A percentile compares a stretch with the other conserved stretches of the same genome.
Evolutionary conservation across 305 asterid species (phyloP).

Genomic region (Stenogyne calaminthoides): DNA sequence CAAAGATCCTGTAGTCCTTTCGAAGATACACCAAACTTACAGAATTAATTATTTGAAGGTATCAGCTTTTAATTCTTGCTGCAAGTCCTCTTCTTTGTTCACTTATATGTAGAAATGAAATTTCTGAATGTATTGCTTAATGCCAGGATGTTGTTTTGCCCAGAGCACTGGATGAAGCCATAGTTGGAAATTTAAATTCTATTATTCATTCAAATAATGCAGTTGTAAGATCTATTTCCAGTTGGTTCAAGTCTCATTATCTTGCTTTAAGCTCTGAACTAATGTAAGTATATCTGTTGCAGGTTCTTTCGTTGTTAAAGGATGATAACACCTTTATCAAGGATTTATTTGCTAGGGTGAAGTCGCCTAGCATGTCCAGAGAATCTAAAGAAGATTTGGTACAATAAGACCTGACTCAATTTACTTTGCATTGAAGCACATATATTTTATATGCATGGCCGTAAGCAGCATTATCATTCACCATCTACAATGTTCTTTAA

Average conservation of each 20-base stretch:
- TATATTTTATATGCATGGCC: conserved; percentile 15
- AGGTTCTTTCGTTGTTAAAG: conserved; percentile 89
- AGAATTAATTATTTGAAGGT: conserved; percentile 95
- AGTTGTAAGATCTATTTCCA: conserved; percentile 55
- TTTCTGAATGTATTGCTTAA: conserved; percentile 36
- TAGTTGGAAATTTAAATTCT: conserved; percentile 70
- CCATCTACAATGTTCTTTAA: not conserved
- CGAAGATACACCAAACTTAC: conserved; percentile 96
- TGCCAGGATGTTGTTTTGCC: conserved; percentile 93
- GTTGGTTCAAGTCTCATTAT: conserved; percentile 24
- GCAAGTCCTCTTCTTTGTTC: conserved; percentile 13
- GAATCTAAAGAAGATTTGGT: conserved; percentile 89
- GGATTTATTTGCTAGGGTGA: conserved; percentile 85
- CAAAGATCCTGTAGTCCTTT: conserved; percentile 72
- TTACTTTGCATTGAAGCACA: conserved; percentile 8
- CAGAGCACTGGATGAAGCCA: conserved; percentile 74
- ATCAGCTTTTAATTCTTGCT: conserved; percentile 23
- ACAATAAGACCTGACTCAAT: conserved; percentile 20
- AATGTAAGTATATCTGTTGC: conserved; percentile 34
- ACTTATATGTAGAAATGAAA: conserved; percentile 19
- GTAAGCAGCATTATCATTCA: conserved; percentile 3
- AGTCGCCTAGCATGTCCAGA: conserved; percentile 57
- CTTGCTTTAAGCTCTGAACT: conserved; percentile 21
- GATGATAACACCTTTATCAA: conserved; percentile 82
- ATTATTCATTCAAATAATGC: conserved; percentile 88